Conservation (phyloP, 2,329 filamentous ascomycete species). For the Epichloe sibirici region DNA sequence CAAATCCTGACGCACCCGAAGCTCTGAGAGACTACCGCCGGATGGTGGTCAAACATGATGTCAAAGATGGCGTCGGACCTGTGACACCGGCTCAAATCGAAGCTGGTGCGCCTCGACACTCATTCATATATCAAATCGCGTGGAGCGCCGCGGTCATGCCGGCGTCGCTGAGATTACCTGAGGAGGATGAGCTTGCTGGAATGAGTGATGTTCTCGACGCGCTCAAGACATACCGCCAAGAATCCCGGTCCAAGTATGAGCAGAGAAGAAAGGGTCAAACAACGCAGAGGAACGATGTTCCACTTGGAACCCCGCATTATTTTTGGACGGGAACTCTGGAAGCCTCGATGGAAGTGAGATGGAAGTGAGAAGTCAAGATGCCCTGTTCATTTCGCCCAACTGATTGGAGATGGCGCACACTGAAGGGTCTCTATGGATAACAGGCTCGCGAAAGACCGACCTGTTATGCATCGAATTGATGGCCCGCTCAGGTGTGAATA, state of each 20-base stretch:
- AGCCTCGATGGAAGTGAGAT: slow-evolving; percentile 12
- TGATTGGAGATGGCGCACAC: background rate
- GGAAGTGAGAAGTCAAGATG: background rate
- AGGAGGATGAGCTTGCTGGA: slow-evolving; percentile 16
- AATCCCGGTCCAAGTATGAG: slow-evolving; percentile 19
- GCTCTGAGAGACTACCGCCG: slow-evolving; percentile 37
- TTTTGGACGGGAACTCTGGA: slow-evolving; percentile 30
- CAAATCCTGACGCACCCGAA: slow-evolving; percentile 17
- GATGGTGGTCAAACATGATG: slow-evolving; percentile 24
- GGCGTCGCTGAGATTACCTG: slow-evolving; percentile 15
- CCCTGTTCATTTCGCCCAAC: background rate
- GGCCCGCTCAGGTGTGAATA: no score
- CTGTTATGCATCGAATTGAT: background rate
- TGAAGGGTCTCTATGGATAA: background rate
- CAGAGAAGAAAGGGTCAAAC: slow-evolving; percentile 9
- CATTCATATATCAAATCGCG: slow-evolving; percentile 36
- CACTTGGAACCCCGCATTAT: slow-evolving; percentile 16
- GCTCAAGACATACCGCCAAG: slow-evolving; percentile 26
- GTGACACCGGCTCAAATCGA: slow-evolving; percentile 35
- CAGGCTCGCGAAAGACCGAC: no score
- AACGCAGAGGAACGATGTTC: slow-evolving; percentile 3
- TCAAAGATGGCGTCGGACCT: slow-evolving; percentile 30
- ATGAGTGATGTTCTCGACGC: slow-evolving; percentile 33
- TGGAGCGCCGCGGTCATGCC: slow-evolving; percentile 39
- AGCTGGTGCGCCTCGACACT: slow-evolving; percentile 34